phyloP scores from a whole-genome alignment of 225 moss, liverwort and hornwort genomes.

The Anthoceros angustus region DNA sequence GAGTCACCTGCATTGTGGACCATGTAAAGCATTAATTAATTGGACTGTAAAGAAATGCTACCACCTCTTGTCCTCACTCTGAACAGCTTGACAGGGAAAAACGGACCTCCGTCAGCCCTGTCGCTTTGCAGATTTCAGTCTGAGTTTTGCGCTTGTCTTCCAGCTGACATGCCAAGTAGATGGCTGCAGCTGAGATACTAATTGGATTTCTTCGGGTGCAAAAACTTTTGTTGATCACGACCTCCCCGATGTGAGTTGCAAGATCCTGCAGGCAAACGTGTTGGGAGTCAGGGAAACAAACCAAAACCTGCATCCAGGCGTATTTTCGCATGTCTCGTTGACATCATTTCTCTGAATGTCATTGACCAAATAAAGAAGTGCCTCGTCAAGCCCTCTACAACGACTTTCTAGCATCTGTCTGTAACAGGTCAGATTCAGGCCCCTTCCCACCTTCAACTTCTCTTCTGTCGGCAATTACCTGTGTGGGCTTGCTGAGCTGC shows the following conservation, averaged over 20 bases:
- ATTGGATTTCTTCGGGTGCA: constrained; percentile 44
- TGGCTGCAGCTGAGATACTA: constrained; percentile 51
- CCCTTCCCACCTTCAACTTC: too few relatives aligned
- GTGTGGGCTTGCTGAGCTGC: constrained; percentile 35
- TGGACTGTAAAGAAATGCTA: too few relatives aligned
- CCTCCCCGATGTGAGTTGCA: constrained; percentile 48
- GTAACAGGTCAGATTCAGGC: too few relatives aligned
- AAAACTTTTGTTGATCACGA: constrained; percentile 43
- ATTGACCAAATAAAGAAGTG: too few relatives aligned
- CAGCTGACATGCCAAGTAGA: constrained; percentile 42
- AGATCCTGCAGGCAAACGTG: constrained; percentile 21
- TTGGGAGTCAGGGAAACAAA: constrained; percentile 1
- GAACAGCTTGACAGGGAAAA: not conserved
- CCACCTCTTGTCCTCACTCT: too few relatives aligned
- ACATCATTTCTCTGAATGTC: too few relatives aligned
- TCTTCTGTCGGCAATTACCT: constrained; percentile 16
- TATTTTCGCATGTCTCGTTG: constrained; percentile 8
- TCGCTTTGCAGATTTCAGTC: constrained; percentile 50
- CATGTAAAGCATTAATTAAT: not conserved
- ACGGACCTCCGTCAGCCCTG: constrained; percentile 41
- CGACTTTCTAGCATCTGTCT: too few relatives aligned
- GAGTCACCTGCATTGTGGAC: constrained; percentile 22
- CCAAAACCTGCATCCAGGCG: constrained; percentile 5
- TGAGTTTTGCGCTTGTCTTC: constrained; percentile 50
- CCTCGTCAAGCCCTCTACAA: too few relatives aligned